Percentiles rank a stretch among this genome's conserved stretches.
Conservation (phyloP, 106 monocot genomes). For the Phalaenopsis aphrodite region DNA sequence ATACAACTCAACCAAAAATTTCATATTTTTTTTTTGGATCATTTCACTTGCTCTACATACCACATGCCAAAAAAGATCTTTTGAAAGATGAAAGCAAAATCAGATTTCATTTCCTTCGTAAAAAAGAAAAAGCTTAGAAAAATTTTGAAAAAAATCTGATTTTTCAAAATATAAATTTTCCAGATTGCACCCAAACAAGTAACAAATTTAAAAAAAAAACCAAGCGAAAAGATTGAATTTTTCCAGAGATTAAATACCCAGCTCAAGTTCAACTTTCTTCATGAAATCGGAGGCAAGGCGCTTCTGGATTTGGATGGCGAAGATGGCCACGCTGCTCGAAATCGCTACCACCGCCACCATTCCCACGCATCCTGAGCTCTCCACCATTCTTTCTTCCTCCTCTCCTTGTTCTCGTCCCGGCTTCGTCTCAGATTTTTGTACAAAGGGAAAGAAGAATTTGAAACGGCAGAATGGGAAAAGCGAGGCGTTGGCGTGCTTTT, state of each 20-base stretch:
- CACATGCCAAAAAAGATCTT: too few species aligned
- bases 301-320: conserved; percentile 23
- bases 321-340: conserved; percentile 25
- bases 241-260: conserved; percentile 11
- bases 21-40: too few species aligned
- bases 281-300: conserved; percentile 30
- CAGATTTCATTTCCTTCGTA: too few species aligned
- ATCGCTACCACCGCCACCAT: conserved; percentile 34
- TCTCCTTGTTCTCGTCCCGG: neutral
- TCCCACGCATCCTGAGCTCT: conserved; percentile 24
- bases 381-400: conserved; percentile 17
- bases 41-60: too few species aligned
- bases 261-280: conserved; percentile 22
- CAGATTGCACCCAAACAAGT: too few species aligned
- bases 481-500: too few species aligned
- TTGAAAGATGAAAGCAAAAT: too few species aligned
- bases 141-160: neutral
- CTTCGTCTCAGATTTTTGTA: too few species aligned
- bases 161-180: neutral
- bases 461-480: too few species aligned
- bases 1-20: too few species aligned
- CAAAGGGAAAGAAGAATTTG: too few species aligned
- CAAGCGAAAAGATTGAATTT: neutral
- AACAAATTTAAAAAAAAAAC: too few species aligned
- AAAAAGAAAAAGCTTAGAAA: neutral